A percentile compares a stretch with the other conserved stretches of the same genome.
phyloP scores from a whole-genome alignment of 139 green algal species.

The Yamagishiella unicocca region DNA sequence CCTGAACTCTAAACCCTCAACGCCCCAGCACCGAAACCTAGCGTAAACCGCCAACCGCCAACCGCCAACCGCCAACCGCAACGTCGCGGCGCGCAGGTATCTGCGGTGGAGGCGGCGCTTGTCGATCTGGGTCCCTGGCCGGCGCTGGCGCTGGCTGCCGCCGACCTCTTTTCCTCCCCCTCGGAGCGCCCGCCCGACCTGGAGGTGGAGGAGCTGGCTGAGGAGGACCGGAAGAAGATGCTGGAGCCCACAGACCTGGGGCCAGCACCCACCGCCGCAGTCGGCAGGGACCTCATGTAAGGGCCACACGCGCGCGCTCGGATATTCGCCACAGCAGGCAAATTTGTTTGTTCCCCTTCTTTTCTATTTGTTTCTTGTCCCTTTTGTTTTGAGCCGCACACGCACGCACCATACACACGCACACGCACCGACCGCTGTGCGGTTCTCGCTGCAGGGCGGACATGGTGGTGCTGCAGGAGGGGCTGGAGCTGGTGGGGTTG shows the following conservation, averaged over 20 bases:
- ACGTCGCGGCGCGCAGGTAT: too few relatives aligned
- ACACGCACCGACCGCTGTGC: too few relatives aligned
- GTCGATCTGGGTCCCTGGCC: constrained; percentile 29
- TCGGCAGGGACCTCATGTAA: background rate
- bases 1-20: too few relatives aligned
- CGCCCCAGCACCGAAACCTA: too few relatives aligned
- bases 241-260: constrained; percentile 30
- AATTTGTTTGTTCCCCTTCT: too few relatives aligned
- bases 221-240: background rate
- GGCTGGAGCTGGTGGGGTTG: background rate
- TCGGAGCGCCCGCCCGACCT: background rate
- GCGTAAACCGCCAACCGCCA: too few relatives aligned
- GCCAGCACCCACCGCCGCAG: background rate
- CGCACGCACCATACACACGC: too few relatives aligned
- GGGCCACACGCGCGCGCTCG: too few relatives aligned
- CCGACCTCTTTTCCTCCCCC: constrained; percentile 7
- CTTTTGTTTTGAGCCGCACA: too few relatives aligned
- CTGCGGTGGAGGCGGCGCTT: background rate
- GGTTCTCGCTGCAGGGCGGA: background rate
- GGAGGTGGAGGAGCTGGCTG: background rate
- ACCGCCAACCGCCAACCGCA: too few relatives aligned
- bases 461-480: background rate
- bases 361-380: too few relatives aligned
- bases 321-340: too few relatives aligned
- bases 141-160: background rate